Percentiles rank a stretch among this genome's conserved stretches.
phyloP scores from a whole-genome alignment of 805 yeast species.

The Pichia manshurica region DNA sequence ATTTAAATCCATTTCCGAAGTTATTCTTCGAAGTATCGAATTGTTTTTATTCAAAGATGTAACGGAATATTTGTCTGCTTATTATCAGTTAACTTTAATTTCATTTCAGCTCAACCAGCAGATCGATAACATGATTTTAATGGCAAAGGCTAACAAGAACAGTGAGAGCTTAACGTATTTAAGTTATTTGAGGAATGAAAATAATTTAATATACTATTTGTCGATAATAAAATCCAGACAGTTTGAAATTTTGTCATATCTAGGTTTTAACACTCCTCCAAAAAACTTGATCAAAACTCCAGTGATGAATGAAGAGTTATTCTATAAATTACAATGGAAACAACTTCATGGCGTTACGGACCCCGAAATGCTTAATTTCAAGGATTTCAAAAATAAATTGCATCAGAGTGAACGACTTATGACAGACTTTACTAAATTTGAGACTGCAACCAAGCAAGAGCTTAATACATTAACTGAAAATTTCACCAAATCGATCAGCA shows the following conservation, averaged over 20 bases:
- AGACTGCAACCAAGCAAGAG: conserved; percentile 9
- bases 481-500: conserved; percentile 6
- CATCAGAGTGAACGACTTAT: conserved; percentile 12
- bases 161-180: background rate
- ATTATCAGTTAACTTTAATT: conserved; percentile 48
- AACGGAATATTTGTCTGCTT: conserved; percentile 63
- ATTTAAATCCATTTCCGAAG: conserved; percentile 63
- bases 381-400: conserved; percentile 27
- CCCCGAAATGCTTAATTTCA: conserved; percentile 57
- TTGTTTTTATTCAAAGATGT: conserved; percentile 58
- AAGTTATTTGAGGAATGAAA: conserved; percentile 2
- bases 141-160: background rate
- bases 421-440: conserved; percentile 3
- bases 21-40: conserved; percentile 69
- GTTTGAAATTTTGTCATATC: conserved; percentile 22
- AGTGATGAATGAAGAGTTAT: conserved; percentile 28
- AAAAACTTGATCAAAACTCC: conserved; percentile 17
- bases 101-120: conserved; percentile 20
- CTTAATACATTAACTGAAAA: conserved; percentile 1
- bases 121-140: conserved; percentile 1
- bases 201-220: conserved; percentile 22
- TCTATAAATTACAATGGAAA: conserved; percentile 63
- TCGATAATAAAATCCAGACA: conserved; percentile 18
- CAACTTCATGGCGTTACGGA: conserved; percentile 76
- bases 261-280: conserved; percentile 26